Evolutionary conservation across 2,329 filamentous ascomycete genomes (phyloP).

Genomic region (Neocatenulostroma microsporum): DNA sequence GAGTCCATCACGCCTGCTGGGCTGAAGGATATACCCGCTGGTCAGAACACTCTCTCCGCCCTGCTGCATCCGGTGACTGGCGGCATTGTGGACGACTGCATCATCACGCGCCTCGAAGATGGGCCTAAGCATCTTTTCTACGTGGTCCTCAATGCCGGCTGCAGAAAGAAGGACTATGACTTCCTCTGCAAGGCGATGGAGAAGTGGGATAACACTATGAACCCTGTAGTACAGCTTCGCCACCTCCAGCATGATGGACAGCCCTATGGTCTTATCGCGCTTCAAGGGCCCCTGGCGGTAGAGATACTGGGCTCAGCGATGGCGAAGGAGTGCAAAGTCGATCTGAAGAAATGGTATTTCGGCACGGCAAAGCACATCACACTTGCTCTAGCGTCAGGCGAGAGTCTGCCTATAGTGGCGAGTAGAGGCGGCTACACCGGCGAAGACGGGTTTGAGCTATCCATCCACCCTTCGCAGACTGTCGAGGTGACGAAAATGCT

Average conservation of each 20-base stretch:
- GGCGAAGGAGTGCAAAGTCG: slow-evolving; percentile 39
- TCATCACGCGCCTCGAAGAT: slow-evolving; percentile 71
- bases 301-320: slow-evolving; percentile 61
- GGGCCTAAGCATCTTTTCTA: slow-evolving; percentile 56
- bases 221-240: slow-evolving; percentile 25
- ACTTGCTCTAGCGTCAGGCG: slow-evolving; percentile 53
- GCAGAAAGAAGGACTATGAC: slow-evolving; percentile 75
- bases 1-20: slow-evolving; percentile 75
- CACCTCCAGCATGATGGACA: slow-evolving; percentile 36
- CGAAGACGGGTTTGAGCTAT: slow-evolving; percentile 97
- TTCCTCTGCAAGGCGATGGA: slow-evolving; percentile 67
- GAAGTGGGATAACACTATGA: slow-evolving; percentile 48
- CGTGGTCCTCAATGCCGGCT: slow-evolving; percentile 91
- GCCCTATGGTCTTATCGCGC: slow-evolving; percentile 70
- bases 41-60: slow-evolving; percentile 75
- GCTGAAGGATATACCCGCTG: slow-evolving; percentile 53
- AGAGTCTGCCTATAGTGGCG: slow-evolving; percentile 56
- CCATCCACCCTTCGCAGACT: slow-evolving; percentile 61
- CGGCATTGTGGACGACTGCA: slow-evolving; percentile 89
- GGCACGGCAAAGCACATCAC: slow-evolving; percentile 63
- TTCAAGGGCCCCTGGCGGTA: slow-evolving; percentile 76
- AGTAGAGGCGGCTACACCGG: slow-evolving; percentile 92
- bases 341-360: slow-evolving; percentile 67
- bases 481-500: slow-evolving; percentile 61
- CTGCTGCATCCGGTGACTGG: slow-evolving; percentile 72